Evolutionary conservation across 2,329 filamentous ascomycete species (phyloP), one percentile per base, ranked within the genome.

Genomic region (Didymella segeticola): DNA sequence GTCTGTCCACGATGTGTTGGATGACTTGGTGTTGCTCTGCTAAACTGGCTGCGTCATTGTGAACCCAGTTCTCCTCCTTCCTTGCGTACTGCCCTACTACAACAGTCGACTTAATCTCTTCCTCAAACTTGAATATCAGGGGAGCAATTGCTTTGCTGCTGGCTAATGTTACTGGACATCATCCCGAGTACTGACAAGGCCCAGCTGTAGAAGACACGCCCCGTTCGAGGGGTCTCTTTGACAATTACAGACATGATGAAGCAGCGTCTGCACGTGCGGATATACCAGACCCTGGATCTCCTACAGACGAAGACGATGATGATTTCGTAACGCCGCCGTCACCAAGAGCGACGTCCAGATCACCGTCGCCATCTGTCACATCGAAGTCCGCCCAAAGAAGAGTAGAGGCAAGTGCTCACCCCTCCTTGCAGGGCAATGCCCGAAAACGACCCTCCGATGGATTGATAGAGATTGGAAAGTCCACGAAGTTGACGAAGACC

Each of bases 231-330:
- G 29, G 34, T 14, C 22, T 54, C 2, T 54, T 54, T 27, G 10
- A 30, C 2, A 39, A 41, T 11, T 29, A 25, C 19, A 15, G 14
- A 25, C 27, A 15, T 15, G 19, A 45, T n/a, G 22, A 11, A 12
- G 22, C 22, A 12, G 4, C 31, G 1, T 17, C 38, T 34, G 8
- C 11, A 7, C 33, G 8, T 17, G 12, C 8, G n/a, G 33, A n/a
- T 5, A n/a, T 17, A 6, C 20, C 5, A 5, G 61, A 68, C 19
- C 61, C 63, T 45, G 71, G 66, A 1, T 70, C 67, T 5, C 57
- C 68, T 1, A 74, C 71, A 2, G 70, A 72, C 26, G 68, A 66
- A 14, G 69, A 73, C 7, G 65, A 69, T 2, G 62, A 66, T 26
- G 59, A 62, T 3, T 66, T 45, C 22, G 29, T 49, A 15, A 65